Conservation (phyloP, 129 eudicot genomes). For the Flaveria trinervia region DNA sequence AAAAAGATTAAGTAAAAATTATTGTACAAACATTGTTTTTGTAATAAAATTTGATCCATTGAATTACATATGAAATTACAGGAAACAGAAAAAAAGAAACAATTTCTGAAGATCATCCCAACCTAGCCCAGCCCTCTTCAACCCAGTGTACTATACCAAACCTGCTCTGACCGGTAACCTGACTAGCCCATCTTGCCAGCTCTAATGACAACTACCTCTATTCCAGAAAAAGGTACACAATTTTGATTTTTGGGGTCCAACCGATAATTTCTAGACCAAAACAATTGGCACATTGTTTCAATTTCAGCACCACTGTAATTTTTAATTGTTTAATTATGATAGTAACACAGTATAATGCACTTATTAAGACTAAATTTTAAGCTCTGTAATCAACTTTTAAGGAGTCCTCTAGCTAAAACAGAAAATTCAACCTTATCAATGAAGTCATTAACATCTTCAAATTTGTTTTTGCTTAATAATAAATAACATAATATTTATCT, state of each 20-base stretch:
- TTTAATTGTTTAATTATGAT: not conserved
- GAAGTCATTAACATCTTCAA: no score
- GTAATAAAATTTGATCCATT: not conserved
- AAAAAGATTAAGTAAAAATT: not conserved
- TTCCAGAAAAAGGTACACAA: conserved; percentile 2
- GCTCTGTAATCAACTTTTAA: not conserved
- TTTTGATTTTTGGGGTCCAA: conserved; percentile 14
- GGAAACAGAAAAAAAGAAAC: no score
- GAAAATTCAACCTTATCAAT: not conserved
- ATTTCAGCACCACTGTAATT: not conserved
- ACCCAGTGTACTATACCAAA: not conserved
- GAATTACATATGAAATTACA: not conserved
- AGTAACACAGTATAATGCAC: not conserved
- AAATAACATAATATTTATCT: no score
- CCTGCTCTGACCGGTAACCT: not conserved
- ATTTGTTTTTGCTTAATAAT: no score
- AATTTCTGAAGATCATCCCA: not conserved
- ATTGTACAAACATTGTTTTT: not conserved
- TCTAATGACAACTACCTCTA: not conserved
- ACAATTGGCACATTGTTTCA: not conserved
- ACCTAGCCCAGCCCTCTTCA: not conserved
- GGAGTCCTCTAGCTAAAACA: not conserved
- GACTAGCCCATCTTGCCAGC: not conserved
- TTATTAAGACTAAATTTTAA: not conserved
- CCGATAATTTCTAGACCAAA: not conserved